Conservation (phyloP, 768 basidiomycete species). For the Chalciporus pseudorubinellus region DNA sequence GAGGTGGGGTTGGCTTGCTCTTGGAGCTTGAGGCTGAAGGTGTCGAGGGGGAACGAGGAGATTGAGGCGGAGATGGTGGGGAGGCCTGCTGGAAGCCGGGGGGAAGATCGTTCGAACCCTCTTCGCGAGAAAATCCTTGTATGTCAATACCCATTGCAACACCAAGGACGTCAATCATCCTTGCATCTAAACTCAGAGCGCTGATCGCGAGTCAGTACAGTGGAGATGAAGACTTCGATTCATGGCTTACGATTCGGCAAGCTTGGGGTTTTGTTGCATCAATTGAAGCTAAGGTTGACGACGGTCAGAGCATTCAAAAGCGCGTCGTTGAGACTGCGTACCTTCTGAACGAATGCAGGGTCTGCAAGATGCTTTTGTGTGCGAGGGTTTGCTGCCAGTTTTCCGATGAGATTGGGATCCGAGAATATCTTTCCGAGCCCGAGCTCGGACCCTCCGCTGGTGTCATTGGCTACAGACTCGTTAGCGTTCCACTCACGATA, state of each 20-base stretch:
- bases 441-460: constrained; percentile 40
- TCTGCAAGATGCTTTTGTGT: constrained; percentile 83
- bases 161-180: constrained; percentile 93
- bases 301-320: neutral
- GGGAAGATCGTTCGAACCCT: constrained; percentile 80
- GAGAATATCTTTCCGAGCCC: constrained; percentile 76
- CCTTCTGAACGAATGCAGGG: constrained; percentile 75
- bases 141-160: constrained; percentile 93
- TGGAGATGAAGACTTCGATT: neutral
- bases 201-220: constrained; percentile 29
- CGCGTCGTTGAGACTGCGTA: constrained; percentile 15
- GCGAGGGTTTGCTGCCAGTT: constrained; percentile 84
- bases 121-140: constrained; percentile 78
- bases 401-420: constrained; percentile 80
- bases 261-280: constrained; percentile 65
- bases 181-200: constrained; percentile 66
- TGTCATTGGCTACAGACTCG: constrained; percentile 33
- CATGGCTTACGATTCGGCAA: constrained; percentile 53
- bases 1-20: constrained; percentile 37
- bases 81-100: constrained; percentile 44
- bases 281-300: constrained; percentile 47
- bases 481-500: constrained; percentile 2
- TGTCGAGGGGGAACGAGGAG: constrained; percentile 32
- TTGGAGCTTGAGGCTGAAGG: constrained; percentile 44
- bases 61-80: constrained; percentile 21